Percentiles rank a stretch among this genome's conserved stretches.
These are phyloP conservation scores for Boletus insuetus DNA, from an alignment of 768 basidiomycete species.

Conservation along the genomic window DNA sequence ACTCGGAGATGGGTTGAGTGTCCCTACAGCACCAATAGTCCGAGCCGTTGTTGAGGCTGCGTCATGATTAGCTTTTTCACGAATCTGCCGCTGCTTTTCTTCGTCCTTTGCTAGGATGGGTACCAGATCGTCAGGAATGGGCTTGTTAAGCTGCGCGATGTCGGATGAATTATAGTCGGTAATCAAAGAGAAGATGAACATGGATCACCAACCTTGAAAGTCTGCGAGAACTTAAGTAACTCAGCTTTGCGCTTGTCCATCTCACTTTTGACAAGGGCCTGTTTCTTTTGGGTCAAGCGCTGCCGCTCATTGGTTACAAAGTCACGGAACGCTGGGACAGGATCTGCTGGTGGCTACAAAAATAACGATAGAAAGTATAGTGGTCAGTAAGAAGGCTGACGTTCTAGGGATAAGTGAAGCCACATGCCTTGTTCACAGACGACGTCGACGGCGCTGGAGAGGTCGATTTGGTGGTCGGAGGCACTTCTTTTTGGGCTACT, in stretches of 20 bases:
- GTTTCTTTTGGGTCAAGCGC: slow-evolving; percentile 85
- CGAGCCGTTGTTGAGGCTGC: slow-evolving; percentile 66
- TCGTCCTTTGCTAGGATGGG: slow-evolving; percentile 92
- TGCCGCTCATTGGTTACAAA: slow-evolving; percentile 93
- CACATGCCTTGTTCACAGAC: slow-evolving; percentile 50
- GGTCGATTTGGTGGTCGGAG: slow-evolving; percentile 55
- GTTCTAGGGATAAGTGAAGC: not conserved
- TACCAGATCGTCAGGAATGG: slow-evolving; percentile 92
- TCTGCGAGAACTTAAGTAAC: slow-evolving; percentile 87
- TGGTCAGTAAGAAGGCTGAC: slow-evolving; percentile 4
- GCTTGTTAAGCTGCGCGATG: slow-evolving; percentile 74
- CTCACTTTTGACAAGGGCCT: slow-evolving; percentile 84
- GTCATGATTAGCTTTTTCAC: slow-evolving; percentile 71
- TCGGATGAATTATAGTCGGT: not conserved
- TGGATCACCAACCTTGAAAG: slow-evolving; percentile 76
- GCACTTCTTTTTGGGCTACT: slow-evolving; percentile 41
- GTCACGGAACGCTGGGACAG: slow-evolving; percentile 83
- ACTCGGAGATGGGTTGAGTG: slow-evolving; percentile 42
- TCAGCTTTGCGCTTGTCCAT: slow-evolving; percentile 95
- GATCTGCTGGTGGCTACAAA: slow-evolving; percentile 63
- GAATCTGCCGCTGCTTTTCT: slow-evolving; percentile 81
- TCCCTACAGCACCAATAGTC: slow-evolving; percentile 55
- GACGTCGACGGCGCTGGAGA: slow-evolving; percentile 55
- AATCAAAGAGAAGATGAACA: not conserved
- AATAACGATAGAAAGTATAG: slow-evolving; percentile 3